Evolutionary conservation across 495 filamentous ascomycete species (phyloP).

Genomic region (Friedmanniomyces simplex): DNA sequence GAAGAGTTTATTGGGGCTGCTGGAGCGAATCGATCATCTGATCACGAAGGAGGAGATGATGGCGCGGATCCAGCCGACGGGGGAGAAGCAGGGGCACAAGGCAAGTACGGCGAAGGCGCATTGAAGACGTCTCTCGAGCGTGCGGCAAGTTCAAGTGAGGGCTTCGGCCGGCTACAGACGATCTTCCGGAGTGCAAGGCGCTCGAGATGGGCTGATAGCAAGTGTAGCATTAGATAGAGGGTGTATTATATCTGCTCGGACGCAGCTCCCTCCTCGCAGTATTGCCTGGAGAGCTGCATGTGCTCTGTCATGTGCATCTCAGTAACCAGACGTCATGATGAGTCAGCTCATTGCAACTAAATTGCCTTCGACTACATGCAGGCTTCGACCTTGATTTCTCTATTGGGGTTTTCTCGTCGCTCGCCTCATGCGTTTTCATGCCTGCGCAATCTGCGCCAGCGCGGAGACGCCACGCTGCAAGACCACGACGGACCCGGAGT

Average conservation of each 20-base stretch:
- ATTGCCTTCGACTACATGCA: too few relatives aligned
- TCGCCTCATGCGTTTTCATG: too few relatives aligned
- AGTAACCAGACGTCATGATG: too few relatives aligned
- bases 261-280: too few relatives aligned
- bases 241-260: background rate
- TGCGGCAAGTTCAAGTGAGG: background rate
- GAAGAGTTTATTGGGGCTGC: slow-evolving; percentile 84
- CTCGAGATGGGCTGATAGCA: background rate
- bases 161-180: background rate
- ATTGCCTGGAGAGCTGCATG: too few relatives aligned
- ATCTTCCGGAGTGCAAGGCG: background rate
- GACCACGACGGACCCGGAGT: background rate
- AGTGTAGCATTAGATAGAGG: slow-evolving; percentile 3
- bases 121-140: background rate
- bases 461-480: background rate
- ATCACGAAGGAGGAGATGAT: slow-evolving; percentile 99
- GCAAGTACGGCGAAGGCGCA: background rate
- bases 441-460: too few relatives aligned
- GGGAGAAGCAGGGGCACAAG: slow-evolving; percentile 27
- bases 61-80: slow-evolving; percentile 72
- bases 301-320: too few relatives aligned
- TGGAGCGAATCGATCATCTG: slow-evolving; percentile 94
- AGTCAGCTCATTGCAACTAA: too few relatives aligned
- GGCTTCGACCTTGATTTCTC: too few relatives aligned
- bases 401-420: too few relatives aligned